Evolutionary conservation across 352 stramenopile species (phyloP), one percentile per base, ranked within the genome.

Genomic region (Peronospora tabacina): DNA sequence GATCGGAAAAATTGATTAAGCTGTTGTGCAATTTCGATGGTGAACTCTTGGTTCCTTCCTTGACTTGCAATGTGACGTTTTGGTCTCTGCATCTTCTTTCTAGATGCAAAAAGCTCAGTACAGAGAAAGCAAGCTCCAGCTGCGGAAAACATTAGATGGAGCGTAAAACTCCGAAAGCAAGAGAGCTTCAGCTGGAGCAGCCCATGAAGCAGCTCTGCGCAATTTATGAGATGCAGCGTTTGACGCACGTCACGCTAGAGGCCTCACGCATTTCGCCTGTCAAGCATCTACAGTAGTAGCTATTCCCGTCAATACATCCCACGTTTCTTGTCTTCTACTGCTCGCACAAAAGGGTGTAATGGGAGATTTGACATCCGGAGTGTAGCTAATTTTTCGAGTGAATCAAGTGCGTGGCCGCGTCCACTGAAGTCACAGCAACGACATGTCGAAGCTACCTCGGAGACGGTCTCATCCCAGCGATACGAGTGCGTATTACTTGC

Each of bases 1-100:
- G 56, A 26, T 45, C 59, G 59, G 44, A 26, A 28, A 60, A 60
- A 50, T 60, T 64, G 50, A 64, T 44, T 37, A 60, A 56, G 56
- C 50, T 64, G 44, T 48, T 60, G 50, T 61, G 50, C 44, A 48
- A 35, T 13, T 15, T 12, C 17, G 52, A 61, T 65, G 44, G 51
- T 20, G 28, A 51, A 42, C 42, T 47, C 39, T 46, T 55, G 51
- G 39, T 44, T 66, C 52, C 51, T 44, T 66, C 52, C 51, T 48
- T 12, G 44, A 45, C 16, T 15, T 58, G 45, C 15, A 60, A 28
- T 62, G 30, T 49, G 55, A 63, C 26, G 30, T 2, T 19, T 26
- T 28, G 19, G 51, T 62, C 52, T 58, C 52, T 45, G 46, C 52
- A 62, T 55, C 52, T 58, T 58, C 58, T 46, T 52, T 37, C 15